Conservation (phyloP, 371 early-diverging fungal genomes). For the Zychaea mexicana region DNA sequence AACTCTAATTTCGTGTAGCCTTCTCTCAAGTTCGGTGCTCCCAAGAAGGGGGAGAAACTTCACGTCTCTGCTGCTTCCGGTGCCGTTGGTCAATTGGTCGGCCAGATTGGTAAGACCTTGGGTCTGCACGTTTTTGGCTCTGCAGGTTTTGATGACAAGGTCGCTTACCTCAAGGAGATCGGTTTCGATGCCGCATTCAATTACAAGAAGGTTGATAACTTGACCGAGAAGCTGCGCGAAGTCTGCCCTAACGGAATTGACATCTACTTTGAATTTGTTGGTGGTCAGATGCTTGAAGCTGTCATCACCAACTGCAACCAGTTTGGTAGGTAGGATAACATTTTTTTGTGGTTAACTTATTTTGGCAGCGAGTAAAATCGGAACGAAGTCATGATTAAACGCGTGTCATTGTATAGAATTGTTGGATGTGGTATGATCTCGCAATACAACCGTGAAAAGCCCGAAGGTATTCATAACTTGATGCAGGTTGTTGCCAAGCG, state of each 20-base stretch:
- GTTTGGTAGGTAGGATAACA: conserved; percentile 36
- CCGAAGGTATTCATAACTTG: conserved; percentile 36
- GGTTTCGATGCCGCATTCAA: conserved; percentile 82
- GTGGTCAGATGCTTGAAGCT: conserved; percentile 69
- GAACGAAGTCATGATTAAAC: not conserved
- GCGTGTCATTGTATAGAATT: conserved; percentile 32
- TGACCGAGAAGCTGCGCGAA: conserved; percentile 46
- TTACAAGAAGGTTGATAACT: conserved; percentile 55
- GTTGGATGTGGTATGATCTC: conserved; percentile 70
- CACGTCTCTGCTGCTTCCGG: no score
- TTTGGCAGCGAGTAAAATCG: no score
- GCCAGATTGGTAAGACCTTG: conserved; percentile 70
- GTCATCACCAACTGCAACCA: conserved; percentile 53
- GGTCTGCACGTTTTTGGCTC: conserved; percentile 75
- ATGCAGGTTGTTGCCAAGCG: conserved; percentile 43
- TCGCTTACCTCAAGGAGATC: conserved; percentile 57
- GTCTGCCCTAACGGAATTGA: conserved; percentile 78
- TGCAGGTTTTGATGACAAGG: conserved; percentile 80
- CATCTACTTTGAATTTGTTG: conserved; percentile 75
- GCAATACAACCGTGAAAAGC: conserved; percentile 59
- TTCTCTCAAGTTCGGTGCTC: no score
- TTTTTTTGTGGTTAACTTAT: not conserved
- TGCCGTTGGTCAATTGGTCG: no score
- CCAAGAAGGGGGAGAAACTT: no score
- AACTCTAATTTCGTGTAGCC: no score